These are phyloP conservation scores for Tuber borchii DNA, from an alignment of 495 filamentous ascomycete species.

Conservation along the genomic window DNA sequence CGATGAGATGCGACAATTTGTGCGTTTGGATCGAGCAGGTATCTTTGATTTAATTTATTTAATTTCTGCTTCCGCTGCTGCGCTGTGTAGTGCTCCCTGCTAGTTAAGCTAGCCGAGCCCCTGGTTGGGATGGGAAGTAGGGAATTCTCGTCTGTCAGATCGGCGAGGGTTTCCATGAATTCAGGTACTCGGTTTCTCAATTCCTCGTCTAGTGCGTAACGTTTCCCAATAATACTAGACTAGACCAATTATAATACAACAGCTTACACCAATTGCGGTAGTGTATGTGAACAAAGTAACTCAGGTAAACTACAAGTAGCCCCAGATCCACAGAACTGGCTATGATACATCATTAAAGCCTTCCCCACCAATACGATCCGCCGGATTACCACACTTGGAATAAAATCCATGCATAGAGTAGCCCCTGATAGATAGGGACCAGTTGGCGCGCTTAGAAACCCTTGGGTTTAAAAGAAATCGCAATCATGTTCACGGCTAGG, in stretches of 20 bases:
- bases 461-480: neutral
- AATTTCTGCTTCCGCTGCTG: neutral
- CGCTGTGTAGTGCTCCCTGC: neutral
- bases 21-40: neutral
- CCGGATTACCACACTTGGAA: constrained; percentile 12
- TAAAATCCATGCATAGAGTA: constrained; percentile 6
- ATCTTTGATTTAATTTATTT: neutral
- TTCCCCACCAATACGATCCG: neutral
- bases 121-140: neutral
- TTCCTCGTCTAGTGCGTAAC: neutral
- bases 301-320: neutral
- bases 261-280: neutral
- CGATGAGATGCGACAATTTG: neutral
- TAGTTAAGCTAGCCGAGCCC: neutral
- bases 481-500: neutral
- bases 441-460: neutral
- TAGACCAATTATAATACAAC: neutral
- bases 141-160: neutral
- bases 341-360: neutral
- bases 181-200: constrained; percentile 14
- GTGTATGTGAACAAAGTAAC: neutral
- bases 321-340: neutral
- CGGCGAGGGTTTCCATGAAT: neutral
- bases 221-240: neutral
- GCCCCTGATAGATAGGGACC: constrained; percentile 1